These are phyloP conservation scores for Suillus lakei DNA, from an alignment of 768 basidiomycete species.

Conservation along the genomic window DNA sequence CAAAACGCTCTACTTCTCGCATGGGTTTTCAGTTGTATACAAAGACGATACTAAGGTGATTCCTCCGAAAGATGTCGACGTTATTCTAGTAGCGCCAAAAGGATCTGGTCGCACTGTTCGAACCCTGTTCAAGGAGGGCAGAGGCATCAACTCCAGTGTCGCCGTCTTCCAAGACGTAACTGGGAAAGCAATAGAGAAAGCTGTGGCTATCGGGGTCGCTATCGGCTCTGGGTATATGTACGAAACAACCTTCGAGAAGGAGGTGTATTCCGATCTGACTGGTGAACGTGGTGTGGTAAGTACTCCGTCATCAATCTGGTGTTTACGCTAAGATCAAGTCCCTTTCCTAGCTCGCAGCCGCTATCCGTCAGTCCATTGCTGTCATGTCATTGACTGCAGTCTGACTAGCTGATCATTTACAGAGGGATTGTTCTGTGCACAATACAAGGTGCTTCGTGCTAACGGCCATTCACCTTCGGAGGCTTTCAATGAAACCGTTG, in stretches of 20 bases:
- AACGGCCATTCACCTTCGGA: conserved; percentile 98
- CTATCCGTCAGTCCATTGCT: conserved; percentile 61
- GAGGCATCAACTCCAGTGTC: conserved; percentile 94
- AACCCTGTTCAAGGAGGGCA: conserved; percentile 99
- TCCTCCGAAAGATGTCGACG: conserved; percentile 94
- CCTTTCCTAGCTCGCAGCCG: conserved; percentile 74
- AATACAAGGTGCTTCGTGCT: conserved; percentile 96
- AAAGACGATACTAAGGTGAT: conserved; percentile 95
- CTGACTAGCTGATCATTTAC: conserved; percentile 7
- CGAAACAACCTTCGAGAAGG: conserved; percentile 99
- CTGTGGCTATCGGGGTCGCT: conserved; percentile 90
- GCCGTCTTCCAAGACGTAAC: conserved; percentile 98
- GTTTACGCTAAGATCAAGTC: not conserved
- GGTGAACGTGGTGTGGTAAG: conserved; percentile 93
- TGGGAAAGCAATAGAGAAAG: conserved; percentile 97
- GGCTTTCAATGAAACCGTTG: conserved; percentile 99
- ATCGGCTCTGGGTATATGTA: conserved; percentile 98
- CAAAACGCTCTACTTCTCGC: conserved; percentile 99
- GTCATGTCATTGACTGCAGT: not conserved
- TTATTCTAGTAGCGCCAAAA: conserved; percentile 99
- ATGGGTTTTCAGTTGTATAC: conserved; percentile 99
- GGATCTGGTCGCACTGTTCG: conserved; percentile 99
- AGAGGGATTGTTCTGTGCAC: conserved; percentile 99
- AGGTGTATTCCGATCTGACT: conserved; percentile 98
- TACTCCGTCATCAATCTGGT: not conserved